Conservation (phyloP, 2,329 filamentous ascomycete species). For the Ascochyta pisi region DNA sequence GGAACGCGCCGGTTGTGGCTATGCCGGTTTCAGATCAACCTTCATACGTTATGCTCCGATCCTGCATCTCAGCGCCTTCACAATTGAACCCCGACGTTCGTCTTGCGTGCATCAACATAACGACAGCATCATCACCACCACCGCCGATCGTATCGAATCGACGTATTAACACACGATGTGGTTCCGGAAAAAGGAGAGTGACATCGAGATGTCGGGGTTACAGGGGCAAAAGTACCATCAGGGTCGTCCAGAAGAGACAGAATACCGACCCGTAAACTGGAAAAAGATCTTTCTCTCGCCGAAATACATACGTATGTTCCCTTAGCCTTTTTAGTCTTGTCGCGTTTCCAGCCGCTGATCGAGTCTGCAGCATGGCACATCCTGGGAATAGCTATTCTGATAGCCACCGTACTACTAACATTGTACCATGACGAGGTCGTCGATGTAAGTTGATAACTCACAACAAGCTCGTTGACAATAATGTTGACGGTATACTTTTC, state of each 20-base stretch:
- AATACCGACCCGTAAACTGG: constrained; percentile 44
- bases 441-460: constrained; percentile 25
- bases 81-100: constrained; percentile 1
- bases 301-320: constrained; percentile 45
- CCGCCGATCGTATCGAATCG: background rate
- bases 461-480: background rate
- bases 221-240: constrained; percentile 24
- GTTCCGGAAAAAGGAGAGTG: constrained; percentile 33
- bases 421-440: constrained; percentile 43
- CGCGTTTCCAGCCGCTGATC: constrained; percentile 12
- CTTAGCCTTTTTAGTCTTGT: background rate
- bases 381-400: constrained; percentile 33
- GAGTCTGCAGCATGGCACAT: constrained; percentile 40
- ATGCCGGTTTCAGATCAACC: constrained; percentile 36
- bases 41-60: constrained; percentile 24
- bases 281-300: constrained; percentile 42
- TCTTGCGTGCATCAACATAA: constrained; percentile 1
- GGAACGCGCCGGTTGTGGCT: constrained; percentile 26
- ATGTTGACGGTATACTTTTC: constrained; percentile 15
- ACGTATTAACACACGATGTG: constrained; percentile 21
- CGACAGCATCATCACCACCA: background rate
- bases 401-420: constrained; percentile 39
- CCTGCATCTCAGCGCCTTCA: constrained; percentile 4
- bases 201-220: constrained; percentile 42
- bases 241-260: constrained; percentile 37